Conservation (phyloP, 352 stramenopile genomes). For the Phytophthora brassicae region DNA sequence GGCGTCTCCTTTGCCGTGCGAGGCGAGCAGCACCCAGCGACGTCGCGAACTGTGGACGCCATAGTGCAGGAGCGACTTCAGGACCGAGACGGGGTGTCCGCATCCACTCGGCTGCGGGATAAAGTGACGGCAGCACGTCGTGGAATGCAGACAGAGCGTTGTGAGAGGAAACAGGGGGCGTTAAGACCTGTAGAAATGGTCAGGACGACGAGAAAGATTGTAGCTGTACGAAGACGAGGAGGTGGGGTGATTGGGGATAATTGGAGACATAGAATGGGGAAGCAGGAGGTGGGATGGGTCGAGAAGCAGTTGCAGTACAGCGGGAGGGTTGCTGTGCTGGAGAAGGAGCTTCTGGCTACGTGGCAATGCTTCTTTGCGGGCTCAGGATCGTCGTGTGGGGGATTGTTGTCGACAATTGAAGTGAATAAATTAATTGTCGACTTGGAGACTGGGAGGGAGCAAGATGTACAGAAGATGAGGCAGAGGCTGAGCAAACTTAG, state of each 20-base stretch:
- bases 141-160: slow-evolving; percentile 54
- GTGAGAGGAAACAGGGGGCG: slow-evolving; percentile 15
- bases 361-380: slow-evolving; percentile 57
- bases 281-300: slow-evolving; percentile 53
- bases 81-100: slow-evolving; percentile 12
- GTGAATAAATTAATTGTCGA: slow-evolving; percentile 56
- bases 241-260: neutral
- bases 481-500: slow-evolving; percentile 41
- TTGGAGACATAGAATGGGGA: slow-evolving; percentile 30
- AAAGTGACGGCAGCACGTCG: slow-evolving; percentile 46
- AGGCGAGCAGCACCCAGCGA: neutral
- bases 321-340: slow-evolving; percentile 36
- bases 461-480: slow-evolving; percentile 38
- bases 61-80: slow-evolving; percentile 41
- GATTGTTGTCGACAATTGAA: slow-evolving; percentile 17
- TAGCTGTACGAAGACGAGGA: slow-evolving; percentile 34
- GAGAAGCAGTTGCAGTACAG: slow-evolving; percentile 67
- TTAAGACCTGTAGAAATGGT: neutral
- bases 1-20: neutral
- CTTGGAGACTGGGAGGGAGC: slow-evolving; percentile 20
- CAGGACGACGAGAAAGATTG: slow-evolving; percentile 37
- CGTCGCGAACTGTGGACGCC: slow-evolving; percentile 46
- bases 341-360: slow-evolving; percentile 54
- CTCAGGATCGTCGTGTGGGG: slow-evolving; percentile 16
- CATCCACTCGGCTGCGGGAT: slow-evolving; percentile 30